Base-by-base conservation (phyloP, 768 basidiomycete genomes). In the Pleurotus djamor region DNA sequence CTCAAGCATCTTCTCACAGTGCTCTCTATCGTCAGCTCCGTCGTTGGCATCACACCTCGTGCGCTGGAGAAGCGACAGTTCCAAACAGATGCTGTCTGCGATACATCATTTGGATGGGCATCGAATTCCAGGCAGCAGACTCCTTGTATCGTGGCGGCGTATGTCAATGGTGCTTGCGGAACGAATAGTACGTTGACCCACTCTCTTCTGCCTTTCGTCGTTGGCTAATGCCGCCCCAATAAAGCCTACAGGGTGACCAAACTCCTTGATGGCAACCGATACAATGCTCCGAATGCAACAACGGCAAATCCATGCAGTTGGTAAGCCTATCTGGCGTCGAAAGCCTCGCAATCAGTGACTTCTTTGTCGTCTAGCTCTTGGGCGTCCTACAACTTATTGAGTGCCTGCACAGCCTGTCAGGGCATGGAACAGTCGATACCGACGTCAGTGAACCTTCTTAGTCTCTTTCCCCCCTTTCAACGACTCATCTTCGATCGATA, bases 381-480 rank as follows among this genome's bases (percentile, higher is more conserved):
- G 59, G 48, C 59, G 16, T 51, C 59, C 45, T 60, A 60, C 51
- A 60, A 60, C 43, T 35, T 60, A 32, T 52, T 60, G 59, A 60
- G 59, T 43, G 59, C 59, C 14, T 60, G 59, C 33, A 60, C 59
- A 4, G 59, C 51, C 32, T 60, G 59, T 33, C 59, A 60, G 50
- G 41, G 48, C 34, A 14, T 35, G 17, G 6, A 37, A 12, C 54
- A 55, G 54, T 54, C 59, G 28, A 52, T 52, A 36, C 51, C 50
- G 33, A 60, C 38, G 59, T 60, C n/a, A 44, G 36, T 16, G 13
- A 51, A 32, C 33, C 14, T 44, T 17, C 37, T 43, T 34, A 7
- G 3, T 7, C 45, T 9, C 44, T 28, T 10, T 17, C 51, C n/a
- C 34, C 21, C 34, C 10, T 6, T 43, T 36, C 17, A 10, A 44